Base-by-base conservation (phyloP, 305 asterid genomes). In the Rubia peregrina region DNA sequence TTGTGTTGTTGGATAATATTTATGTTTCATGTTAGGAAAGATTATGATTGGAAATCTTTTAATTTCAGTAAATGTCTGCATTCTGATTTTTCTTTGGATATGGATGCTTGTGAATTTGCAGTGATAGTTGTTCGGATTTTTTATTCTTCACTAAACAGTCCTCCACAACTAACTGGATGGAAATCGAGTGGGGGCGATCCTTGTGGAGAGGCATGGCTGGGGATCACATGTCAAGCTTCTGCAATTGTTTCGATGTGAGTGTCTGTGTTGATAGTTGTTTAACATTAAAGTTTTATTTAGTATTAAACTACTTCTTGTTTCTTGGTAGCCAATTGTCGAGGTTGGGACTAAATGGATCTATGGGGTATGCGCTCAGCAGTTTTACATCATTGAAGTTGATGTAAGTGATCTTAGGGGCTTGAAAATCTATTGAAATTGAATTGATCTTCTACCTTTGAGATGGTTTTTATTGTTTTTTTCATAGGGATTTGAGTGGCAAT, bases 401-500 rank as follows among this genome's bases (percentile, higher is more conserved):
- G 99, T 94, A 79, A 85, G 92, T 67, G 38, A 61, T 26, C 30
- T 3, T 73, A 59, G 26, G 40, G 73, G 64, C 36, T 44, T 64
- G 73, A 42, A 65, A 51, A 17, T 49, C 12, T 22, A 22, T 55
- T 8, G 46, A 66, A 48, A 30, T 44, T 8, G 55, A 71, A 46
- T 24, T 19, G 41, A 26, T 33, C 48, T 68, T 70, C n/a, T 8
- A 33, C 57, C 44, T 36, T 21, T 49, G 14, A 65, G 14, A 49
- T 48, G 17, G 17, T 26, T 57, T 12, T 67, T 38, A 19, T 73
- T 80, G 24, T 74, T 10, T 77, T 74, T 69, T 51, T 51, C 80
- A 74, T 83, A 94, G 99, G 88, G 99, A 94, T 79, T 74, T 94
- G 90, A 94, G 99, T 83, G 83, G 81, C 90, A 94, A 94, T 73